Evolutionary conservation across 176 grass and related monocot genomes (phyloP).

Genomic region (Cenchrus americanus): DNA sequence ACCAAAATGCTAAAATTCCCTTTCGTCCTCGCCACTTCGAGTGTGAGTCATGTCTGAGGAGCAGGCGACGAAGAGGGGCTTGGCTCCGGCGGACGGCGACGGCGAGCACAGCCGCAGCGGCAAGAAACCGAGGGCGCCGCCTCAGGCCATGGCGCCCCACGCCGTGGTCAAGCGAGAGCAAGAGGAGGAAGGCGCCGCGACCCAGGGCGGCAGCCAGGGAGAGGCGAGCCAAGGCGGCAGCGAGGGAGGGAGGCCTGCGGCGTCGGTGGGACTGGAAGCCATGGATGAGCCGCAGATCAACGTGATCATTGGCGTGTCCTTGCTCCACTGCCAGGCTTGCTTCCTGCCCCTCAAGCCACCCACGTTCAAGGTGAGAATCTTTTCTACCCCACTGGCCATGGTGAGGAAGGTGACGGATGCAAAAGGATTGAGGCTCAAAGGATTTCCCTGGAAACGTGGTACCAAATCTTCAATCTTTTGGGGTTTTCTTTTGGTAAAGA

Average conservation of each 20-base stretch:
- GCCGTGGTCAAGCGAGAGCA: background rate
- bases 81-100: background rate
- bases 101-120: background rate
- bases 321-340: slow-evolving; percentile 27
- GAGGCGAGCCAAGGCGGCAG: background rate
- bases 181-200: background rate
- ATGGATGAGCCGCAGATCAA: slow-evolving; percentile 16
- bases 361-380: slow-evolving; percentile 11
- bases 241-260: background rate
- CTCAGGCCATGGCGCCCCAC: background rate
- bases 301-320: background rate
- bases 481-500: background rate
- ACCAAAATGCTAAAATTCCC: background rate
- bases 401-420: background rate
- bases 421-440: too few relatives aligned
- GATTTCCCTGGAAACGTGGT: too few relatives aligned
- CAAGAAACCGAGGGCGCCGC: slow-evolving; percentile 3
- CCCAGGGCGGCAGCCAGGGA: background rate
- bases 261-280: background rate
- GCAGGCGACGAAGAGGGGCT: background rate
- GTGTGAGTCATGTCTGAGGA: background rate
- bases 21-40: background rate
- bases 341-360: slow-evolving; percentile 19
- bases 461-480: background rate
- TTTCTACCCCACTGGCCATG: too few relatives aligned